Conservation (phyloP, 768 basidiomycete species). For the Calvatia gigantea region DNA sequence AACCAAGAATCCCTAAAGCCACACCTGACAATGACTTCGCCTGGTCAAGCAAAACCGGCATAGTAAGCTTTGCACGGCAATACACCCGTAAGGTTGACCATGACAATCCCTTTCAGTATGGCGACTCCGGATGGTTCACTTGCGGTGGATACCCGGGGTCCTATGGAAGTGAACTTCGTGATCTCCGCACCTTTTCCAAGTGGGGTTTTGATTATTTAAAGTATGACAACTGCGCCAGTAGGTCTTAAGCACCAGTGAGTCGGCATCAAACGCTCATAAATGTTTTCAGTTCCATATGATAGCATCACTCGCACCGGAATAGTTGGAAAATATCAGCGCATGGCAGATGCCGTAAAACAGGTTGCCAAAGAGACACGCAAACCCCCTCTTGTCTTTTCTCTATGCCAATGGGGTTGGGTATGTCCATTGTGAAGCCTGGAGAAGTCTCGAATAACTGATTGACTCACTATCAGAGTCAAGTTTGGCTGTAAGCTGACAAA, state of each 20-base stretch:
- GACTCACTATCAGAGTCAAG: conserved; percentile 40
- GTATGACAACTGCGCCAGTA: conserved; percentile 61
- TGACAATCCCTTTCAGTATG: conserved; percentile 40
- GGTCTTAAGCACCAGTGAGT: conserved; percentile 32
- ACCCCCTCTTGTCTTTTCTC: conserved; percentile 52
- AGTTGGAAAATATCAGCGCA: conserved; percentile 53
- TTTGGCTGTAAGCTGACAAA: conserved; percentile 54
- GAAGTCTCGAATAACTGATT: conserved; percentile 1
- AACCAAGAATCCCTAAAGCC: conserved; percentile 39
- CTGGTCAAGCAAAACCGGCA: conserved; percentile 53
- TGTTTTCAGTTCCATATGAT: conserved; percentile 47
- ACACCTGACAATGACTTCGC: conserved; percentile 13
- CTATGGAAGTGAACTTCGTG: conserved; percentile 58
- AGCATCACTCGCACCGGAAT: conserved; percentile 51
- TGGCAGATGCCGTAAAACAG: conserved; percentile 55
- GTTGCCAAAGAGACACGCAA: conserved; percentile 45
- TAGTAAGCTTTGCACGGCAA: conserved; percentile 34
- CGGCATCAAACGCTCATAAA: not conserved
- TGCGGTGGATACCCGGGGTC: conserved; percentile 64
- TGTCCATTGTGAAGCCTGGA: conserved; percentile 20
- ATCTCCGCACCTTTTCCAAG: conserved; percentile 21
- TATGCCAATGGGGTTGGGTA: conserved; percentile 70
- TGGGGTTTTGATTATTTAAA: conserved; percentile 60
- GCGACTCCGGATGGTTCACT: conserved; percentile 68
- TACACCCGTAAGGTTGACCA: not conserved